Base-by-base conservation (phyloP, 148 eudicot genomes). In the Amaranthus hypochondriacus region DNA sequence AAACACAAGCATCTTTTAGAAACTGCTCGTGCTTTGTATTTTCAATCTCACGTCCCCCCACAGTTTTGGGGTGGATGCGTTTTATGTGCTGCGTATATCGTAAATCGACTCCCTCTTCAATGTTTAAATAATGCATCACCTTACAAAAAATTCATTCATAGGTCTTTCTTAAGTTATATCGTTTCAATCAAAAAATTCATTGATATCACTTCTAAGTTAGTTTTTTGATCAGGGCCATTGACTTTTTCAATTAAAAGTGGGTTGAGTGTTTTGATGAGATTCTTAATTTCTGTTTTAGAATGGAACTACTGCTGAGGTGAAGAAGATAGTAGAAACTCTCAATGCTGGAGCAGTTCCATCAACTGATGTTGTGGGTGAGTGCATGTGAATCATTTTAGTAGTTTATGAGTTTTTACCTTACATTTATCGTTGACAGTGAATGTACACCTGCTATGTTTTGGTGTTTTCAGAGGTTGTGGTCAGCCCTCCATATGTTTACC, bases 261-360 rank as follows among this genome's bases (percentile, higher is more conserved):
- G 7, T 0, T 28, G 56, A 48, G 43, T 47, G 12, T 8, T 50
- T 48, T 58, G 61, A 46, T 42, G 48, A 3, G 8, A 48, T 48
- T 54, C 63, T 60, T 1, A 28, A 52, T 42, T 6, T 9, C 49
- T 69, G 3, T 48, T 81, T 78, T 71, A 91, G 93, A 91, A 91
- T 82, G 97, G 97, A 5, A 91, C 88, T 49, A 60, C 84, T 13
- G 97, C 81, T 42, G 93, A 91, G 70, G 87, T 91, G 85, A 91
- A 91, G 90, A 91, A 91, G 84, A 86, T 91, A 6, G 87, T 91
- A 8, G 66, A 78, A 15, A 81, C 83, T 14, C 89, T 89, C 54
- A 89, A 89, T 86, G 86, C 79, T n/a, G 93, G 83, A 10, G 46
- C 80, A 68, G 81, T 89, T 52, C 87, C 97, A 54, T 81, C 97